Base-by-base conservation (phyloP, 305 asterid genomes). In the Ilex paraguariensis region DNA sequence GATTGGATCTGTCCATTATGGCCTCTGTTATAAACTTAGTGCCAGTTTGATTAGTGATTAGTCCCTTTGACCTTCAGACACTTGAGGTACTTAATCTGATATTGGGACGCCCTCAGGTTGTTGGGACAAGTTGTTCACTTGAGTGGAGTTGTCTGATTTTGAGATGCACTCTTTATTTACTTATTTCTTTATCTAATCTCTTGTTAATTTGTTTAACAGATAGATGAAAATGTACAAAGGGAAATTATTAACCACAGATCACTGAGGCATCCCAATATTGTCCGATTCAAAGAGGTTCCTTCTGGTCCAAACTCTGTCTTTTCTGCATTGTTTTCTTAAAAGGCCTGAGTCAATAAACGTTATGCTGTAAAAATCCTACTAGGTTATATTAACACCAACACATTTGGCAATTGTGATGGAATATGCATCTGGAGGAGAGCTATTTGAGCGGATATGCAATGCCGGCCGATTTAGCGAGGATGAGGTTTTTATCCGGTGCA, bases 351-450 rank as follows among this genome's bases (percentile, higher is more conserved):
- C 11, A 7, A 14, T 14, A 52, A 52, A 7, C 4, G 16, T n/a
- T 52, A 14, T 6, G 13, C 11, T 65, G 28, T 31, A 14, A 21
- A 21, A 21, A 13, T 30, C 42, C 45, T 50, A n/a, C 46, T 68
- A 15, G 98, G 95, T 93, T 36, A 84, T 93, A 65, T 78, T 93
- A 53, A 93, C 99, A 15, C 99, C 99, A 17, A 86, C 96, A 3
- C 99, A 93, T 82, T 71, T 93, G 84, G 99, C 99, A 10, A 93
- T 93, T 69, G 97, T 93, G 62, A 93, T 93, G 99, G 99, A 93
- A 68, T 93, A 81, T 56, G 99, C 97, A 10, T 79, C 99, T 31
- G 99, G 97, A 51, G 97, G 99, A 33, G 99, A 93, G 80, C 84
- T 93, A 32, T 93, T 93, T 57, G 99, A 93, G 59, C 73, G 95